Conservation (phyloP, 768 basidiomycete genomes). For the Hydnum rufescens region DNA sequence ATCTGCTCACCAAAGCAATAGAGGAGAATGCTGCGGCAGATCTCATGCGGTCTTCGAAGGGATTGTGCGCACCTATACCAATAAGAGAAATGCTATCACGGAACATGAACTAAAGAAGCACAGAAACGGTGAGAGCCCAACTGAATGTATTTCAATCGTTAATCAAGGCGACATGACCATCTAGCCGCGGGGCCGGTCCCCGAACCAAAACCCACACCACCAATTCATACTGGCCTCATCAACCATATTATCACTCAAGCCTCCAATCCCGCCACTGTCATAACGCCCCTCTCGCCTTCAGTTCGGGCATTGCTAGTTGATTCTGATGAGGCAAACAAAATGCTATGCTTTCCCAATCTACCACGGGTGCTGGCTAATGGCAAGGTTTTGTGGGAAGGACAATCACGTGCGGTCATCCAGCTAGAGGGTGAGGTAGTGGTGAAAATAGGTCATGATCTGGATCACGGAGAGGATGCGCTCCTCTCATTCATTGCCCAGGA, state of each 20-base stretch:
- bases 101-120: not conserved
- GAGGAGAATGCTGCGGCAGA: not conserved
- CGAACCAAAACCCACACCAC: not conserved
- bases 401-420: constrained; percentile 8
- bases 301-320: not conserved
- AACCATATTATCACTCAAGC: too few species aligned
- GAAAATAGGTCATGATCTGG: constrained; percentile 8
- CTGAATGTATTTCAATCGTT: not conserved
- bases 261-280: not conserved
- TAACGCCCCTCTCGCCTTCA: not conserved
- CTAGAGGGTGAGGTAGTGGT: constrained; percentile 8
- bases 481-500: constrained; percentile 7
- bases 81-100: not conserved
- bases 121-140: not conserved
- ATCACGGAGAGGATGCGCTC: constrained; percentile 9
- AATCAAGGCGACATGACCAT: not conserved
- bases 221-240: too few species aligned
- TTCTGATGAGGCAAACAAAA: not conserved
- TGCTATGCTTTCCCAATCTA: not conserved
- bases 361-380: not conserved
- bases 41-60: not conserved
- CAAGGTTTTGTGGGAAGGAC: not conserved
- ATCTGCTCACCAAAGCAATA: not conserved
- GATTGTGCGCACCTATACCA: not conserved
- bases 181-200: not conserved